These are phyloP conservation scores for Quercus tomentella DNA, from an alignment of 331 rosid species.

Conservation along the genomic window DNA sequence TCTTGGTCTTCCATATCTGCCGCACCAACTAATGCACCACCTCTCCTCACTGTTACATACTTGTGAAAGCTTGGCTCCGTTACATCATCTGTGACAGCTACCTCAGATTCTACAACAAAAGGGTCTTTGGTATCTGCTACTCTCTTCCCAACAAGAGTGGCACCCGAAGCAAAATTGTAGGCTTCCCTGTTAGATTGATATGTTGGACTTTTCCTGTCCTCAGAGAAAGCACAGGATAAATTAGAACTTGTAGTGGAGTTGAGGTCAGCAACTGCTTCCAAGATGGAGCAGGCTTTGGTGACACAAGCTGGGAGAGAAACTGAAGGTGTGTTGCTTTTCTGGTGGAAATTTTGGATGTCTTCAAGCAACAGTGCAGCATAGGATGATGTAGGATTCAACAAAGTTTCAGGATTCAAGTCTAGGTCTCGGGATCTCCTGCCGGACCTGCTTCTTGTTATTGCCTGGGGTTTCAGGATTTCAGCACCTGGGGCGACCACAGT, in stretches of 20 bases:
- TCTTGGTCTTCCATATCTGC: conserved; percentile 70
- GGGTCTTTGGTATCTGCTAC: conserved; percentile 44
- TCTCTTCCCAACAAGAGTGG: conserved; percentile 23
- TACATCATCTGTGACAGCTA: conserved; percentile 56
- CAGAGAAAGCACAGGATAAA: conserved; percentile 39
- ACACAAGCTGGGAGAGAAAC: conserved; percentile 86
- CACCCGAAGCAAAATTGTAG: conserved; percentile 17
- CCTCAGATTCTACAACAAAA: conserved; percentile 72
- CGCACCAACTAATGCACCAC: conserved; percentile 31
- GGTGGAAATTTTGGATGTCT: conserved; percentile 94
- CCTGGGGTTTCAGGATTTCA: conserved; percentile 47
- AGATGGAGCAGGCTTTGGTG: conserved; percentile 84
- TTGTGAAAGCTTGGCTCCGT: conserved; percentile 81
- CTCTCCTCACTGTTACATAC: conserved; percentile 72
- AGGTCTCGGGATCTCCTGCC: conserved; percentile 73
- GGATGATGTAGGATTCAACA: conserved; percentile 45
- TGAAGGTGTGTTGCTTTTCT: conserved; percentile 47
- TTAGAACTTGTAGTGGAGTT: conserved; percentile 55
- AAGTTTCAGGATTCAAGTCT: conserved; percentile 57
- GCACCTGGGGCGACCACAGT: conserved; percentile 23
- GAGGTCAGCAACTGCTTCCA: conserved; percentile 94
- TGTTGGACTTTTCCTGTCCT: conserved; percentile 35
- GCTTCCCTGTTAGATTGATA: conserved; percentile 38
- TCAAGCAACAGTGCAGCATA: conserved; percentile 72
- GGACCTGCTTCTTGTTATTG: conserved; percentile 80